phyloP scores from a whole-genome alignment of 2,329 filamentous ascomycete genomes.

The Dryadomyces quercivorus region DNA sequence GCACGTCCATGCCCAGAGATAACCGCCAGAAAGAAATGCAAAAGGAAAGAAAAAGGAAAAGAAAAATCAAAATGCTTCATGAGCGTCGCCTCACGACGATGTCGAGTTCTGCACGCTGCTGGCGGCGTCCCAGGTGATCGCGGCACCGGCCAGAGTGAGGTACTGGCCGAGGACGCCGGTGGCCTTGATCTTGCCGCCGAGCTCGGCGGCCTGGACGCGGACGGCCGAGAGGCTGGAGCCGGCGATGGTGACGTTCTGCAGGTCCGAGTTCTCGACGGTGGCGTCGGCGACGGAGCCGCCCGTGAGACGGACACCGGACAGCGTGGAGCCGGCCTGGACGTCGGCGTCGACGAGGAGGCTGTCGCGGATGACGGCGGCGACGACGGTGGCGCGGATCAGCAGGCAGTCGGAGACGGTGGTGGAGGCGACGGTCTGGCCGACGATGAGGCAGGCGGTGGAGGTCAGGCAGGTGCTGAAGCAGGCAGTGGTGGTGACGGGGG shows the following conservation, averaged over 20 bases:
- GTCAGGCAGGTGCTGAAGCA: conserved; percentile 6
- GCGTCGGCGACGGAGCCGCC: conserved; percentile 9
- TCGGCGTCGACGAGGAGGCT: conserved; percentile 8
- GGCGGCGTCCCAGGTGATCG: background rate
- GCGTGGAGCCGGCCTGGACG: conserved; percentile 6
- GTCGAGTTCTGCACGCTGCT: conserved; percentile 2
- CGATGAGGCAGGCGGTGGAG: conserved; percentile 8
- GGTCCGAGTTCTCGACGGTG: conserved; percentile 6
- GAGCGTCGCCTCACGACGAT: background rate
- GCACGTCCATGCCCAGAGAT: no score
- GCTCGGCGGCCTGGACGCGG: conserved; percentile 5
- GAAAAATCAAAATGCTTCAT: background rate
- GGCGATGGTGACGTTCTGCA: conserved; percentile 4
- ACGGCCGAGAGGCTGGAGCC: background rate
- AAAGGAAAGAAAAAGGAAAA: no score
- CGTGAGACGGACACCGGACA: conserved; percentile 9
- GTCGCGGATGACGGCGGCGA: conserved; percentile 8
- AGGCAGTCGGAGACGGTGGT: conserved; percentile 11
- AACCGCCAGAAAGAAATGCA: no score
- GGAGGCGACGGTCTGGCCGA: conserved; percentile 9
- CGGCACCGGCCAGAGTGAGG: background rate
- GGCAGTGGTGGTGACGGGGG: background rate
- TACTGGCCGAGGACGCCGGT: background rate
- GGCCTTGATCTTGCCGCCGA: background rate
- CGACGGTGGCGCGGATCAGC: conserved; percentile 7